phyloP scores from a whole-genome alignment of 306 rosid genomes.

The Lablab purpureus region DNA sequence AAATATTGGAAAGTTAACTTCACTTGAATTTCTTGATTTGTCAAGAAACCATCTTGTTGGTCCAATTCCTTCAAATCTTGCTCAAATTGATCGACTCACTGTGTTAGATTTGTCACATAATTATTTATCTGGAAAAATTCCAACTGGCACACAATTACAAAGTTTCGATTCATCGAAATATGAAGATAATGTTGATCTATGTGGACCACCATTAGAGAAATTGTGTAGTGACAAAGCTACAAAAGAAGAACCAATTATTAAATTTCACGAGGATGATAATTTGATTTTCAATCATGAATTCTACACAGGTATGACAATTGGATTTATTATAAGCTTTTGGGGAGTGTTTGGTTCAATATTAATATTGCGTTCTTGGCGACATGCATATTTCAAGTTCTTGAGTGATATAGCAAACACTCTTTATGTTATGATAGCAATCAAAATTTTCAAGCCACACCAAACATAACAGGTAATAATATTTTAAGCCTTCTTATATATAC shows the following conservation, averaged over 20 bases:
- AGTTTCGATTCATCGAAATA: constrained; percentile 18
- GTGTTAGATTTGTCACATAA: constrained; percentile 31
- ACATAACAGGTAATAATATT: neutral
- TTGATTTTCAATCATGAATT: neutral
- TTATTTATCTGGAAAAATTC: constrained; percentile 30
- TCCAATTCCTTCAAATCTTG: constrained; percentile 23
- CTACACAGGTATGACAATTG: constrained; percentile 4
- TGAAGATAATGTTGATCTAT: constrained; percentile 30
- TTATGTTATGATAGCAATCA: neutral
- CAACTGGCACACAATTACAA: constrained; percentile 38
- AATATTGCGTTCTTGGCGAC: neutral
- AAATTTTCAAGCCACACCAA: neutral
- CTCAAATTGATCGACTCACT: constrained; percentile 1
- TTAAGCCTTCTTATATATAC: neutral
- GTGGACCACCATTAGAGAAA: constrained; percentile 29
- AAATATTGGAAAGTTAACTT: constrained; percentile 6
- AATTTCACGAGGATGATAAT: neutral
- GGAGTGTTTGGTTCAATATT: neutral
- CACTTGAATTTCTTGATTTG: constrained; percentile 33
- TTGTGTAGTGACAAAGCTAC: neutral
- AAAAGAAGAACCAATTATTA: neutral
- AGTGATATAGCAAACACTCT: neutral
- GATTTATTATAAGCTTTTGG: constrained; percentile 19
- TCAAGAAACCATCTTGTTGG: constrained; percentile 36
- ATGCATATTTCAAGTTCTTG: constrained; percentile 35